phyloP scores from a whole-genome alignment of 2,329 filamentous ascomycete species.

The Arthrocladium fulminans region DNA sequence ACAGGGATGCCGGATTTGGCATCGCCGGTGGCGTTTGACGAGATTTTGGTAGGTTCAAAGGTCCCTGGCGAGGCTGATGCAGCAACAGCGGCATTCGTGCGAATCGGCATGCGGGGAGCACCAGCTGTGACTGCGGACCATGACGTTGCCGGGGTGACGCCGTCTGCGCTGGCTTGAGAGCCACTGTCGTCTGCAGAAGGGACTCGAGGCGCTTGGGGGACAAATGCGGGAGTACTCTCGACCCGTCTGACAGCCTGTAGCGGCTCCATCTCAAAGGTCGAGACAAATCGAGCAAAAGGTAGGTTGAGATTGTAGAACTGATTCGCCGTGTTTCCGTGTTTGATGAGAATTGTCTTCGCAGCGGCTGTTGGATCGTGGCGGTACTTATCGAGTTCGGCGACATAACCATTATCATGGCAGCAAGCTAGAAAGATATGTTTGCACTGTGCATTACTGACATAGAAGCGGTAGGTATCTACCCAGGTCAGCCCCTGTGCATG shows the following conservation, averaged over 20 bases:
- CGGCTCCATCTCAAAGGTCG: constrained; percentile 15
- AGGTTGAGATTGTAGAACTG: constrained; percentile 10
- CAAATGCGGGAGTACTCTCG: neutral
- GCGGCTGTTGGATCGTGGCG: constrained; percentile 14
- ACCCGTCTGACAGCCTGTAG: constrained; percentile 8
- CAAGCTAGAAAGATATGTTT: constrained; percentile 57
- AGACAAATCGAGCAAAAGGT: constrained; percentile 15
- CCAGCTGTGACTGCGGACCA: constrained; percentile 10
- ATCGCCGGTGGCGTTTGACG: constrained; percentile 25
- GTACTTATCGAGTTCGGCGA: constrained; percentile 48
- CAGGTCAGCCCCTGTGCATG: neutral
- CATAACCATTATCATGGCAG: constrained; percentile 53
- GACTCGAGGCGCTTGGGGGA: neutral
- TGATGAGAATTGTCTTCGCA: constrained; percentile 16
- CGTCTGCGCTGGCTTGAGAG: constrained; percentile 4
- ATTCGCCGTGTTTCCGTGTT: constrained; percentile 11
- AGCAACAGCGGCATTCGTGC: neutral
- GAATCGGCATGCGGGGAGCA: constrained; percentile 6
- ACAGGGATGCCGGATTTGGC: constrained; percentile 32
- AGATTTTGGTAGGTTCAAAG: constrained; percentile 10
- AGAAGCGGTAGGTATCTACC: constrained; percentile 36
- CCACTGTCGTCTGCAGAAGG: neutral
- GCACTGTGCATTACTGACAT: constrained; percentile 51
- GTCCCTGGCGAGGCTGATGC: constrained; percentile 8
- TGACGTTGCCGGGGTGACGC: constrained; percentile 7